phyloP scores from a whole-genome alignment of 805 yeast species.

The Candida easanensis region DNA sequence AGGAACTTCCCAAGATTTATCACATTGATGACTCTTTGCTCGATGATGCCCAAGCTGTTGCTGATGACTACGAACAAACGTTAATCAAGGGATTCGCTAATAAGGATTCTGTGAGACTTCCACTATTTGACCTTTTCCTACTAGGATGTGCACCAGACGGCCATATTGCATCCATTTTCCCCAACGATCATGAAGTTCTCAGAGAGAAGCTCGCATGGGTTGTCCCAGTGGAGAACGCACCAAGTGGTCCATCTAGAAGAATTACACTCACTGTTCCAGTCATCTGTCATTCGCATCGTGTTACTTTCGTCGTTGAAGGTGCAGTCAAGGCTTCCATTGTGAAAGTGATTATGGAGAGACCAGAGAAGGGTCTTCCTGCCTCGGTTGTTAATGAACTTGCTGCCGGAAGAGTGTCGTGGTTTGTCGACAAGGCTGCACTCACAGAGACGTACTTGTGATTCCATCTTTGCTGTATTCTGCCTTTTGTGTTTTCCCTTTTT shows the following conservation, averaged over 20 bases:
- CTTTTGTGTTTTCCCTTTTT: background rate
- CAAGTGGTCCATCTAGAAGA: constrained; percentile 81
- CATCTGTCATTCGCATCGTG: constrained; percentile 87
- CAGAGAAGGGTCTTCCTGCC: constrained; percentile 94
- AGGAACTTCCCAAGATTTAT: constrained; percentile 63
- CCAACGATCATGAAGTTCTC: constrained; percentile 76
- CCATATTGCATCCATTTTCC: constrained; percentile 94
- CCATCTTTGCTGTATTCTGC: background rate
- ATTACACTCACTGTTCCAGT: constrained; percentile 92
- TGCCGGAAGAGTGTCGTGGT: constrained; percentile 97
- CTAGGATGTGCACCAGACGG: constrained; percentile 99
- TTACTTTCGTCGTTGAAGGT: constrained; percentile 95
- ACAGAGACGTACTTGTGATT: constrained; percentile 42
- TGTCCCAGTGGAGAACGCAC: constrained; percentile 88
- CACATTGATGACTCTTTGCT: constrained; percentile 79
- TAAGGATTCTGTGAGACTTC: constrained; percentile 92
- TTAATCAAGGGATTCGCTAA: constrained; percentile 90
- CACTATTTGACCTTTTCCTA: constrained; percentile 86
- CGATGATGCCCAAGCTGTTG: constrained; percentile 85
- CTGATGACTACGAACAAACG: constrained; percentile 86
- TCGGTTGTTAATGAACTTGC: constrained; percentile 92
- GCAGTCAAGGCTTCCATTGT: constrained; percentile 91
- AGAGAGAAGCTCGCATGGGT: constrained; percentile 95
- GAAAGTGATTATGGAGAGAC: constrained; percentile 91
- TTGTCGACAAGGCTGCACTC: constrained; percentile 91